These are phyloP conservation scores for Rhodotorula glutinis DNA, from an alignment of 1,284 basidiomycete genomes.

Conservation along the genomic window DNA sequence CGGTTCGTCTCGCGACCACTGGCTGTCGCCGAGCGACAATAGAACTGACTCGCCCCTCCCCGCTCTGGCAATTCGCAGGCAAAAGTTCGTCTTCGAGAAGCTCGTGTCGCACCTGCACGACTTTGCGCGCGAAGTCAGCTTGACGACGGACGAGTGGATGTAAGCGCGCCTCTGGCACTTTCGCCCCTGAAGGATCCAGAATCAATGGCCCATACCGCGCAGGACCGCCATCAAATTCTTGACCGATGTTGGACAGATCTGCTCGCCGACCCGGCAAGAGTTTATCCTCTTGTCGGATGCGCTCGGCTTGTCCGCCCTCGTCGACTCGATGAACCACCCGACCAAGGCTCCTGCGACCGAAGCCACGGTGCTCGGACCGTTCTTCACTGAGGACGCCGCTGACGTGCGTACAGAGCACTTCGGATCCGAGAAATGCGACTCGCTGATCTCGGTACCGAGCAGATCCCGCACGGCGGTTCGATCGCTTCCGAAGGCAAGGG, in stretches of 20 bases:
- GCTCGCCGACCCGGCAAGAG: slow-evolving; percentile 62
- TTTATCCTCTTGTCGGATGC: slow-evolving; percentile 77
- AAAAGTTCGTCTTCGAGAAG: slow-evolving; percentile 54
- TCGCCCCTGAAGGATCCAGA: no score
- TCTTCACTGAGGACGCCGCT: slow-evolving; percentile 74
- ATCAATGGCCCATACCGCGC: background rate
- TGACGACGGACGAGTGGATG: slow-evolving; percentile 85
- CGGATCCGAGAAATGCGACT: background rate
- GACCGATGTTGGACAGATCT: slow-evolving; percentile 68
- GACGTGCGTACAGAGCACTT: slow-evolving; percentile 57
- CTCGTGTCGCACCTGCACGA: slow-evolving; percentile 65
- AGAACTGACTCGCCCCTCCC: background rate
- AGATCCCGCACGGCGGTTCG: slow-evolving; percentile 60
- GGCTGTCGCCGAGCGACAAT: background rate
- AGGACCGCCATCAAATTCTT: slow-evolving; percentile 66
- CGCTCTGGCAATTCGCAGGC: slow-evolving; percentile 43
- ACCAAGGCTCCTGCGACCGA: slow-evolving; percentile 56
- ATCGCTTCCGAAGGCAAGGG: slow-evolving; percentile 79
- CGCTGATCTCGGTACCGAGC: background rate
- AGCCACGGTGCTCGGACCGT: slow-evolving; percentile 72
- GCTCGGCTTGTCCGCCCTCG: slow-evolving; percentile 71
- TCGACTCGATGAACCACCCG: slow-evolving; percentile 73
- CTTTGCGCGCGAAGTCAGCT: slow-evolving; percentile 66
- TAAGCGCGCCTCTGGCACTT: background rate
- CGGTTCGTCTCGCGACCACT: slow-evolving; percentile 43